Conservation (phyloP, 2,329 filamentous ascomycete species). For the Dactylellina leptospora region DNA sequence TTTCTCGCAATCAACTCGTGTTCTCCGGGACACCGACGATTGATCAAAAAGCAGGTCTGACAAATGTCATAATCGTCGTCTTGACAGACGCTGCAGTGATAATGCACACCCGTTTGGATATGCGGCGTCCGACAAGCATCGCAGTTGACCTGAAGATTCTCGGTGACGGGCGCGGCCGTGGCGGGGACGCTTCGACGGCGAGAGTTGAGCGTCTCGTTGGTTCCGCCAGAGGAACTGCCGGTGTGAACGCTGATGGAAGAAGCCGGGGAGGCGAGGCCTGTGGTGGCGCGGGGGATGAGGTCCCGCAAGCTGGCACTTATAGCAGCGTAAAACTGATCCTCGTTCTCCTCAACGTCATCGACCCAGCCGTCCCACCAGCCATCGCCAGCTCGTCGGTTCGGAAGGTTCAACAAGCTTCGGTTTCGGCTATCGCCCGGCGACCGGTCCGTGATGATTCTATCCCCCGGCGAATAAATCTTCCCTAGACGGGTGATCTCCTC, state of each 20-base stretch:
- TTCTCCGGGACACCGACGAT: slow-evolving; percentile 7
- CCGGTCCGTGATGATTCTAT: slow-evolving; percentile 70
- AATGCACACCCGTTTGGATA: slow-evolving; percentile 39
- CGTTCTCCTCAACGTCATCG: slow-evolving; percentile 33
- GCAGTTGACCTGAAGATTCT: slow-evolving; percentile 42
- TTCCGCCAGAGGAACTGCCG: slow-evolving; percentile 32
- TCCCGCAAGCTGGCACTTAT: slow-evolving; percentile 41
- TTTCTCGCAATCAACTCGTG: slow-evolving; percentile 31
- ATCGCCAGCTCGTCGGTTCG: slow-evolving; percentile 38
- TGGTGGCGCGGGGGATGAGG: slow-evolving; percentile 32
- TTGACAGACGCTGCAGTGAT: slow-evolving; percentile 38
- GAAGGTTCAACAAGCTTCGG: slow-evolving; percentile 32
- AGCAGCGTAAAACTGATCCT: slow-evolving; percentile 43
- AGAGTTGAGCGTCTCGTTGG: background rate
- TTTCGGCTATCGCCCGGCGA: slow-evolving; percentile 26
- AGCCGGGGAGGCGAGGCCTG: slow-evolving; percentile 19
- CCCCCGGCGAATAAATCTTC: slow-evolving; percentile 79
- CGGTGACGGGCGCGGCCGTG: background rate
- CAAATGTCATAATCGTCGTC: slow-evolving; percentile 44
- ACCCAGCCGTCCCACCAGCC: slow-evolving; percentile 46
- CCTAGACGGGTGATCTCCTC: slow-evolving; percentile 80
- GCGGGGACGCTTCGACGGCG: slow-evolving; percentile 12
- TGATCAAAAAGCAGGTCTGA: slow-evolving; percentile 15
- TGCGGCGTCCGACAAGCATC: slow-evolving; percentile 12
- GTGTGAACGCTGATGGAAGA: slow-evolving; percentile 25